Evolutionary conservation across 1,139 yeast species (phyloP).

Genomic region (Debaryomyces fabryi): DNA sequence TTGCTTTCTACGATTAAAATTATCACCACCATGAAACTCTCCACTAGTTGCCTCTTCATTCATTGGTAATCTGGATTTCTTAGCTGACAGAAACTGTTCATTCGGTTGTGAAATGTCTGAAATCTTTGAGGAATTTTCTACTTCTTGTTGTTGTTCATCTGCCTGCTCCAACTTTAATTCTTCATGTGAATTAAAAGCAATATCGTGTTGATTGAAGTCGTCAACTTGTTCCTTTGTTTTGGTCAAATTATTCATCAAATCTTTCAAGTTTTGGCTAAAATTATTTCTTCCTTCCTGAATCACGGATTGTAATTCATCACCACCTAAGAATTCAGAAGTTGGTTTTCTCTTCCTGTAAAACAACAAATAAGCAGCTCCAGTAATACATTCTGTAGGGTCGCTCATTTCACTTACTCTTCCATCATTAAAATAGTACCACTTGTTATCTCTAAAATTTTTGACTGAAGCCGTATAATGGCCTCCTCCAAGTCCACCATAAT

Average conservation of each 20-base stretch:
- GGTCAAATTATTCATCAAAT: conserved; percentile 17
- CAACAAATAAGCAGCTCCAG: conserved; percentile 84
- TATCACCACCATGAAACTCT: conserved; percentile 18
- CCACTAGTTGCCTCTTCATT: conserved; percentile 15
- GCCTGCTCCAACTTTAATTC: conserved; percentile 13
- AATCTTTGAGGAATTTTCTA: neutral
- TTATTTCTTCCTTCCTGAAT: conserved; percentile 27
- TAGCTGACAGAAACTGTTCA: conserved; percentile 11
- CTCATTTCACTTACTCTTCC: conserved; percentile 65
- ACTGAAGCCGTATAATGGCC: conserved; percentile 96
- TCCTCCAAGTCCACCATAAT: conserved; percentile 95
- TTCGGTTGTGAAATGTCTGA: neutral
- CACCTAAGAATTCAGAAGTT: conserved; percentile 37
- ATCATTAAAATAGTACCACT: conserved; percentile 93
- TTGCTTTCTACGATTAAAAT: conserved; percentile 35
- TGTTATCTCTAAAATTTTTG: conserved; percentile 70
- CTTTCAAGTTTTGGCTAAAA: conserved; percentile 17
- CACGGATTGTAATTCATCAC: conserved; percentile 30
- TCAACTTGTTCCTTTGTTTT: conserved; percentile 21
- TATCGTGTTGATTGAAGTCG: conserved; percentile 15
- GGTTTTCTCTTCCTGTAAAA: conserved; percentile 69
- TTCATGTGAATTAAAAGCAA: conserved; percentile 24
- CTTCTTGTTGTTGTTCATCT: neutral
- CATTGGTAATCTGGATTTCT: conserved; percentile 25
- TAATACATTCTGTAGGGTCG: conserved; percentile 63